Evolutionary conservation across 768 basidiomycete genomes (phyloP), one percentile per base, ranked within the genome.

Genomic region (Leccinum obscurum): DNA sequence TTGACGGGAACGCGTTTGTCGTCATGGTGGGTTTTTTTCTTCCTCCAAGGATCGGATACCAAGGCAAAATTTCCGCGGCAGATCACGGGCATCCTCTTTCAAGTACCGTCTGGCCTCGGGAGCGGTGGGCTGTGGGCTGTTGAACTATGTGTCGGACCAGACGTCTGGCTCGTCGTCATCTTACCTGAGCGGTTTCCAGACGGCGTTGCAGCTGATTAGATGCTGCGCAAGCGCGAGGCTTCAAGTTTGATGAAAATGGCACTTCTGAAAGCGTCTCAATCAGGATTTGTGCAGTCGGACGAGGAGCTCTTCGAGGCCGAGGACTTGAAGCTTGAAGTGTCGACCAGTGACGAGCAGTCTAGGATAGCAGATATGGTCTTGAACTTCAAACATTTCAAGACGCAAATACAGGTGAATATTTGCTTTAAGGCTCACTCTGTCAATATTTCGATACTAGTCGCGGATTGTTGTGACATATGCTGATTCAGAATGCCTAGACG

Each of bases 371-470:
- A 94, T 64, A 81, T 93, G 73, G 78, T 90, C 5, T 76, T 97
- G 58, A 85, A 82, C 69, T 84, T 98, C 68, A 98, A 96, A 77
- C 87, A 93, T 69, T 90, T 94, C 72, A 87, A 87, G 72, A 90
- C 92, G 11, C 85, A 86, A 63, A 81, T 95, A 55, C 92, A 95
- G 86, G 95, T 94, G 62, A 64, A 85, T 75, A 9, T 46, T 49
- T n/a, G 1, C 28, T 56, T 8, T 39, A 13, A 52, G 9, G 4
- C 26, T 41, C 26, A 32, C 6, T 32, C 1, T 44, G 22, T 52
- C 56, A n/a, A 61, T 39, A 26, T 58, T 50, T 32, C 35, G 8
- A 34, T 30, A 15, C 11, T 51, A 24, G 32, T 28, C 6, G 17
- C 13, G 52, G 5, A n/a, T 57, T 22, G 34, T 62, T 49, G 41